Base-by-base conservation (phyloP, 2,329 filamentous ascomycete genomes). In the Alternaria ventricosa region DNA sequence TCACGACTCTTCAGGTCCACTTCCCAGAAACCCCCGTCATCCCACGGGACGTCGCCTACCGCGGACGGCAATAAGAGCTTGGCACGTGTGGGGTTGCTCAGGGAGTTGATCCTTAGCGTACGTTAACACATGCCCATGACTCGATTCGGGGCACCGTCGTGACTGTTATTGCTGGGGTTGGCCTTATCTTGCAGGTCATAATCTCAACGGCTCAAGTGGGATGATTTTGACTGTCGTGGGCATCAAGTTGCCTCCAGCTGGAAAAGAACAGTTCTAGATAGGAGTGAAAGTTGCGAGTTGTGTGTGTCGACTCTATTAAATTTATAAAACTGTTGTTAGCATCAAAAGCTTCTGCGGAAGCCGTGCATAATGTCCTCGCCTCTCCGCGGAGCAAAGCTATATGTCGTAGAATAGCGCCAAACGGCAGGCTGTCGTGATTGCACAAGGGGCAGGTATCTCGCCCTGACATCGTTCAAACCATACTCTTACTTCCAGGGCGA, bases 81-180 rank as follows among this genome's bases (percentile, higher is more conserved):
- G 44, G 58, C 58, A 43, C 5, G 30, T 41, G 51, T 47, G 51
- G 51, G 49, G 23, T 15, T 28, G 30, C n/a, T 54, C 53, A 44
- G 58, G 51, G 28, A 43, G 13, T 41, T 23, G 9, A 47, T 60
- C 58, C 58, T 60, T 60, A 25, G 50, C 43, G 43, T 49, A 60
- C 30, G 22, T 47, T n/a, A 11, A 25, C 20, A 20, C 22, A 18
- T 28, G n/a, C 6, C 13, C 23, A 55, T 47, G 51, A 60, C 44
- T 60, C 51, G 13, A 3, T 20, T 41, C 9, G 23, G 12, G 18
- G 23, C 43, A 45, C 25, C 15, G 10, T 28, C 28, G 23, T 44
- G 41, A n/a, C 23, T 56, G 13, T 15, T 41, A 41, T 41, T 41
- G 36, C 36, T 41, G 36, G 36, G 47, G 6, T 22, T 36, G 6